phyloP scores from a whole-genome alignment of 2,329 filamentous ascomycete species.

The Mollisia scopiformis region DNA sequence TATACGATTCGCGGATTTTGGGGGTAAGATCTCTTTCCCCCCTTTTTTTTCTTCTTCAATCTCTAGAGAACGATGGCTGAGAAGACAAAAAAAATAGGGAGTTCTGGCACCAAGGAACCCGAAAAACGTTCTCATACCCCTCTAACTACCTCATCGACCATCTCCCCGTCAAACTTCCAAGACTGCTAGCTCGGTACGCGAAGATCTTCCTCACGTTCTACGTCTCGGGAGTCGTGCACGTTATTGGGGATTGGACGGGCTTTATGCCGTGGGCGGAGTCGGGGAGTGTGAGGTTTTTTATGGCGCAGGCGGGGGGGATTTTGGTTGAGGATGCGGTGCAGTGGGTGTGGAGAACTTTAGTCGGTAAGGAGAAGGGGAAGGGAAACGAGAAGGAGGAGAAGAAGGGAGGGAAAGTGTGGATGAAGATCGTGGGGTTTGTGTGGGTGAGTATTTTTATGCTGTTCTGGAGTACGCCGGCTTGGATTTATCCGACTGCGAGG shows the following conservation, averaged over 20 bases:
- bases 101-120: constrained; percentile 9
- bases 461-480: constrained; percentile 14
- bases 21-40: constrained; percentile 10
- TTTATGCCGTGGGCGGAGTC: constrained; percentile 22
- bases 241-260: constrained; percentile 19
- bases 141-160: constrained; percentile 2
- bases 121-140: constrained; percentile 2
- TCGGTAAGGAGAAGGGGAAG: neutral
- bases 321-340: constrained; percentile 37
- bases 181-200: constrained; percentile 32
- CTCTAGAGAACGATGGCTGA: neutral
- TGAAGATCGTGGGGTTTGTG: constrained; percentile 17
- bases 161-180: neutral
- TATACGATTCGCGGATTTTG: constrained; percentile 15
- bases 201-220: constrained; percentile 36
- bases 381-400: constrained; percentile 3
- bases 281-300: constrained; percentile 32
- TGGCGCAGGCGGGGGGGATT: constrained; percentile 28
- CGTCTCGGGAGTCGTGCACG: constrained; percentile 34
- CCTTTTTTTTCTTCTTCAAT: neutral
- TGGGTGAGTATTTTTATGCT: constrained; percentile 27
- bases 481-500: constrained; percentile 6
- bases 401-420: neutral
- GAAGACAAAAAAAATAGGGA: neutral
- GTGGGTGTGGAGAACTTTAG: constrained; percentile 21